Evolutionary conservation across 768 basidiomycete species (phyloP), one percentile per base, ranked within the genome.

Genomic region (Amylocystis lapponica): DNA sequence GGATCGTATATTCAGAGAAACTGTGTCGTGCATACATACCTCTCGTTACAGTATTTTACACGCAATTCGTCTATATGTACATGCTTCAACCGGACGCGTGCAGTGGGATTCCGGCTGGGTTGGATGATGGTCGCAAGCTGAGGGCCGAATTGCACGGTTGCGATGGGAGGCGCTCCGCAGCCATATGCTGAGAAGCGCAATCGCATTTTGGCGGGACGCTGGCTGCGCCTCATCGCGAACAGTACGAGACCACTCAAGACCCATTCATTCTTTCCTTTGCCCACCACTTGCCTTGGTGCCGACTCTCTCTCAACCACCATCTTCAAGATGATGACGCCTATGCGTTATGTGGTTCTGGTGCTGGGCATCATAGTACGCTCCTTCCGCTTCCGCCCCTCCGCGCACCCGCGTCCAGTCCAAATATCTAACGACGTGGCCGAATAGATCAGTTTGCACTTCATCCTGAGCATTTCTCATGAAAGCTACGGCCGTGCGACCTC

Each of bases 361-460:
- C 50, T 65, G 46, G 41, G 20, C 49, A 55, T 60, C 52, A 50
- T 66, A 37, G 65, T 65, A 40, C 38, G 64, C 53, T 3, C 17
- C 10, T 14, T 26, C 34, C 23, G 23, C 26, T 26, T 19, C 32
- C 19, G 23, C 14, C 26, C 36, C 8, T 23, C 26, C 10, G 29
- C 38, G 26, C 23, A 46, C 16, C n/a, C n/a, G n/a, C n/a, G n/a
- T n/a, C n/a, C n/a, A n/a, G n/a, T n/a, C n/a, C n/a, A n/a, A n/a
- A n/a, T n/a, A 16, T 12, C 27, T 27, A 11, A 39, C 36, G 17
- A 11, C 8, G 35, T 30, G 40, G n/a, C n/a, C n/a, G 36, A 33
- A 44, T 48, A 83, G 81, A 64, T 81, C 46, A 64, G 68, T 48
- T 57, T 82, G 10, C 79, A 83, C 52, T 76, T 73, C 57, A 63